These are phyloP conservation scores for Penicillium italicum DNA, from an alignment of 2,329 filamentous ascomycete species.

Conservation along the genomic window DNA sequence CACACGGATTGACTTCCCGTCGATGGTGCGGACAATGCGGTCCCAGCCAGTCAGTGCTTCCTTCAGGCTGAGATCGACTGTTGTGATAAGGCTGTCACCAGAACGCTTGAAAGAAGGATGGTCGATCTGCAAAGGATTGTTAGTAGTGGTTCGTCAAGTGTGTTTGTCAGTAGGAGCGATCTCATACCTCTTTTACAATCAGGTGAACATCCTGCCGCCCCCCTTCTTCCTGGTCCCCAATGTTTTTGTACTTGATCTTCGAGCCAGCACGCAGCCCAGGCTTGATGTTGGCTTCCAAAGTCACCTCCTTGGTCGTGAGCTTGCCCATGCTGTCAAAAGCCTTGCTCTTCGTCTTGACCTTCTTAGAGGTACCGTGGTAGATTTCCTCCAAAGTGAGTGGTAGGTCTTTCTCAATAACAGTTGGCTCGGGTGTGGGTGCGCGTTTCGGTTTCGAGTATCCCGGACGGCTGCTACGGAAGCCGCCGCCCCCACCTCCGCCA, in stretches of 20 bases:
- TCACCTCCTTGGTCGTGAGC: conserved; percentile 79
- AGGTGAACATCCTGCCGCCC: conserved; percentile 95
- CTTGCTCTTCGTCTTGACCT: conserved; percentile 98
- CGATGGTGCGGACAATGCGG: conserved; percentile 87
- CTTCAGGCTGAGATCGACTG: conserved; percentile 79
- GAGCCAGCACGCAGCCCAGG: conserved; percentile 92
- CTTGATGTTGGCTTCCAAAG: conserved; percentile 93
- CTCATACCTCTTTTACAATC: conserved; percentile 82
- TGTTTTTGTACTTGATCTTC: conserved; percentile 96
- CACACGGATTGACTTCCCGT: conserved; percentile 78
- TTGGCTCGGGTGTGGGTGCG: conserved; percentile 71
- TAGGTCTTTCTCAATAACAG: conserved; percentile 81
- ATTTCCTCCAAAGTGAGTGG: conserved; percentile 82
- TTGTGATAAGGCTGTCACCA: conserved; percentile 79
- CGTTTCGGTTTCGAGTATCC: conserved; percentile 30
- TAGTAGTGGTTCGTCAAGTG: conserved; percentile 30
- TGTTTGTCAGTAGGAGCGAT: not conserved
- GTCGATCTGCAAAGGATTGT: conserved; percentile 64
- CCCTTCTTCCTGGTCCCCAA: conserved; percentile 96
- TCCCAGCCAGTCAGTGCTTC: conserved; percentile 94
- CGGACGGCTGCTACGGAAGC: conserved; percentile 29
- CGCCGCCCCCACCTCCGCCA: conserved; percentile 38
- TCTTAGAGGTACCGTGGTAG: conserved; percentile 83
- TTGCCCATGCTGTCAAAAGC: conserved; percentile 82
- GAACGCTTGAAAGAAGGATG: conserved; percentile 82